phyloP scores from a whole-genome alignment of 139 green algal genomes.

The Haematococcus sp. region DNA sequence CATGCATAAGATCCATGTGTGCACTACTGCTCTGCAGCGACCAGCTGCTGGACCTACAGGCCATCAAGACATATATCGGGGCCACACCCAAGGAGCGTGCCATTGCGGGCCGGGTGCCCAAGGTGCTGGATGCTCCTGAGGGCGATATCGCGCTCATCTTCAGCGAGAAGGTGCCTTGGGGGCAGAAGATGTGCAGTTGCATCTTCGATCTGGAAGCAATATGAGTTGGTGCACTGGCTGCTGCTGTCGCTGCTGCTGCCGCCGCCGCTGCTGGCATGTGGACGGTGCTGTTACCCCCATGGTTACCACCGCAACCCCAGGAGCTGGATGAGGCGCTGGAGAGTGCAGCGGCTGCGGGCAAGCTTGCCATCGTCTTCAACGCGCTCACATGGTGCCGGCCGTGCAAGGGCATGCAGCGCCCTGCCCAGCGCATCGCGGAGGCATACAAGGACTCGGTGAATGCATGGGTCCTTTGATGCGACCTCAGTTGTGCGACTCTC shows the following conservation, averaged over 20 bases:
- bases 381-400: slow-evolving; percentile 57
- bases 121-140: slow-evolving; percentile 27
- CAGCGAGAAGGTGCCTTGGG: slow-evolving; percentile 17
- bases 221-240: too few relatives aligned
- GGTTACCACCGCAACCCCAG: background rate
- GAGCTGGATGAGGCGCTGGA: slow-evolving; percentile 45
- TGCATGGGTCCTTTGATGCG: too few relatives aligned
- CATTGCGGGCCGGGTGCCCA: background rate
- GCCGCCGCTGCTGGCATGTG: background rate
- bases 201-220: too few relatives aligned
- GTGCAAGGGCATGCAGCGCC: slow-evolving; percentile 52
- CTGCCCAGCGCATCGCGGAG: slow-evolving; percentile 10
- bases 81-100: background rate
- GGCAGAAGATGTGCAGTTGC: too few relatives aligned
- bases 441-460: slow-evolving; percentile 3
- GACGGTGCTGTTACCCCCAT: too few relatives aligned
- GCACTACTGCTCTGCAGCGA: slow-evolving; percentile 8
- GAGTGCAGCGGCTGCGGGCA: slow-evolving; percentile 7
- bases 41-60: slow-evolving; percentile 44
- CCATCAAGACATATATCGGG: slow-evolving; percentile 8
- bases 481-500: too few relatives aligned
- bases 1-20: background rate
- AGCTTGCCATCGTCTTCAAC: slow-evolving; percentile 46
- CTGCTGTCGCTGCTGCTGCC: background rate
- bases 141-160: slow-evolving; percentile 49